Evolutionary conservation across 2,329 filamentous ascomycete species (phyloP).

Genomic region (Venturia aucupariae): DNA sequence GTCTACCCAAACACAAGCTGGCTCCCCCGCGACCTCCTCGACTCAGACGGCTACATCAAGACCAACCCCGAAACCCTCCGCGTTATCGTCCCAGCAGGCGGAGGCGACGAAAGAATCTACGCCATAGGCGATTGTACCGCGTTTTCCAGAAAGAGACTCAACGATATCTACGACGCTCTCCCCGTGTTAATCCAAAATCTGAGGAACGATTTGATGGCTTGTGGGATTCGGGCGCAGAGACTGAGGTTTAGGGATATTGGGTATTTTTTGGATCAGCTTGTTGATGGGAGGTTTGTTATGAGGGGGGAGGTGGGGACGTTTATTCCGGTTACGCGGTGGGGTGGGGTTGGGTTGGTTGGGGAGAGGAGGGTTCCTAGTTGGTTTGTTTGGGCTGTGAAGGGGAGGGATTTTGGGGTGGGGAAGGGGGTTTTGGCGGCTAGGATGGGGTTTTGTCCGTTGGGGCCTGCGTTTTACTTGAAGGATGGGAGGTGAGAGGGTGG

Average conservation of each 20-base stretch:
- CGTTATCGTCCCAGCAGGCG: conserved; percentile 27
- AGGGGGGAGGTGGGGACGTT: conserved; percentile 18
- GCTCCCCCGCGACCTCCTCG: conserved; percentile 39
- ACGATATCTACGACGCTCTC: conserved; percentile 28
- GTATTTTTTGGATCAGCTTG: conserved; percentile 20
- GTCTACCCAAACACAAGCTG: conserved; percentile 44
- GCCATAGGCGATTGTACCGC: conserved; percentile 28
- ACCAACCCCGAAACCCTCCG: conserved; percentile 38
- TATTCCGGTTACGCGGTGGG: conserved; percentile 25
- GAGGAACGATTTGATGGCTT: conserved; percentile 24
- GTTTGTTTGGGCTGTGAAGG: conserved; percentile 27
- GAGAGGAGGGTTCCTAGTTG: conserved; percentile 26
- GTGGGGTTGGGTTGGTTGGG: conserved; percentile 29
- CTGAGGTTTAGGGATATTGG: background rate
- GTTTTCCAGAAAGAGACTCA: conserved; percentile 25
- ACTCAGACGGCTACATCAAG: conserved; percentile 38
- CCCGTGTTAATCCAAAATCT: conserved; percentile 28
- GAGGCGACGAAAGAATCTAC: conserved; percentile 25
- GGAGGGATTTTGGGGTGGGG: conserved; percentile 27
- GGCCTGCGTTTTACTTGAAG: background rate
- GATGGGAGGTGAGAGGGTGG: background rate
- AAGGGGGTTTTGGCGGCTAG: conserved; percentile 17
- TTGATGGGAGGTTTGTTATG: conserved; percentile 20
- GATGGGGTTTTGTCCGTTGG: conserved; percentile 5
- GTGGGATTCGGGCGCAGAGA: conserved; percentile 25